Evolutionary conservation across 371 early-diverging fungal species (phyloP), one percentile per base, ranked within the genome.

Genomic region (Sporodiniella umbellata): DNA sequence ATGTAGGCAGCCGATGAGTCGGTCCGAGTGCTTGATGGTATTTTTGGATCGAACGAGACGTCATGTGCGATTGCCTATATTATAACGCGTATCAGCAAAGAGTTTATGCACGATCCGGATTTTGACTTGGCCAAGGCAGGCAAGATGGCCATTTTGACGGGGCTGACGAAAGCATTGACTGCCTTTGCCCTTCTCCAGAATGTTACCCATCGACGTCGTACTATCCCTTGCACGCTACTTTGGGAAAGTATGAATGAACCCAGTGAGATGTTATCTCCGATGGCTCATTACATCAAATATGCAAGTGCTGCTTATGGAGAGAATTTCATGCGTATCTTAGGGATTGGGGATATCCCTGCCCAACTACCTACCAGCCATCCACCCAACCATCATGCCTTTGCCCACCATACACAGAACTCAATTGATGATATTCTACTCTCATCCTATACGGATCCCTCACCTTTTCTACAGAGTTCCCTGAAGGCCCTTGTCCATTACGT

Each of bases 21-120:
- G n/a, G 90, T 93, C 1, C 78, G 87, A 2, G 64, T 92, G n/a
- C 70, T 94, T 11, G 95, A 94, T 66, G 90, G 89, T 0, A 56
- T 95, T 3, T 93, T 93, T 68, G 94, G 94, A 12, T 80, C 86
- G 4, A 93, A 92, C 15, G 93, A 93, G 52, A 92, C 94, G 1
- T 91, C 92, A 8, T 78, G 83, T 14, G 92, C 90, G 1, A 66
- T 93, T 24, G 88, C 90, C 0, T 85, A 91, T 5, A 78, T 93
- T 35, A 78, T 93, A 17, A 70, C 80, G 14, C 62, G 93, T 48
- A 75, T 89, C 12, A 72, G 75, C 35, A 70, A 85, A 17, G 94
- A 93, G 52, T 54, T 87, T 1, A 55, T 75, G 37, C 75, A 79
- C 18, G 84, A 83, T 47, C 81, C 80, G 8, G 82, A 85, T 17